A percentile compares a stretch with the other conserved stretches of the same genome.
Evolutionary conservation across 805 yeast genomes (phyloP).

Genomic region (Huiozyma sinensis): DNA sequence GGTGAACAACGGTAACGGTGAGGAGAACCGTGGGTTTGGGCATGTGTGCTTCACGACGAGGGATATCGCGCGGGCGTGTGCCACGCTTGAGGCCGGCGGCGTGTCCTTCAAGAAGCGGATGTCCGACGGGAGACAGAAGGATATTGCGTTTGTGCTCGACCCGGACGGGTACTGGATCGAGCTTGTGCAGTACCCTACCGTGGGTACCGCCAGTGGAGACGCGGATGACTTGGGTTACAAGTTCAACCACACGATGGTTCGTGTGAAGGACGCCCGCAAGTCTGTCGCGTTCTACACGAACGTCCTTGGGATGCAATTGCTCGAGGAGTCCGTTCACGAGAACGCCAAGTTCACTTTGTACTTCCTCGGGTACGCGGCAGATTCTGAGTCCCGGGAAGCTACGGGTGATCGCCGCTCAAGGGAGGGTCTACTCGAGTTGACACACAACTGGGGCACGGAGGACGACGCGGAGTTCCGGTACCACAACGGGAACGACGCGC

Average conservation of each 20-base stretch:
- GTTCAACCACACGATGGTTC: constrained; percentile 86
- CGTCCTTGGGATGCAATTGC: constrained; percentile 69
- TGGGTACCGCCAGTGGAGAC: constrained; percentile 6
- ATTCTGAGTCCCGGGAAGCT: constrained; percentile 3
- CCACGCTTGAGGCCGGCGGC: constrained; percentile 43
- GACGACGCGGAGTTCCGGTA: constrained; percentile 60
- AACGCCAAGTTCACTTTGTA: constrained; percentile 76
- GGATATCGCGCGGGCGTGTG: constrained; percentile 56
- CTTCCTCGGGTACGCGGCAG: constrained; percentile 60
- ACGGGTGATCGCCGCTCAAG: constrained; percentile 35
- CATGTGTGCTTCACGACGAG: constrained; percentile 86
- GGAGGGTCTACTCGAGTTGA: constrained; percentile 75
- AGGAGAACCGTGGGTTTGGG: constrained; percentile 85
- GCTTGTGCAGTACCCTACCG: constrained; percentile 46
- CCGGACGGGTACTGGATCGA: constrained; percentile 98
- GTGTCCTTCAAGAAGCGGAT: constrained; percentile 76
- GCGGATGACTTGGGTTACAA: constrained; percentile 15
- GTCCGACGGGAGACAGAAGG: constrained; percentile 81
- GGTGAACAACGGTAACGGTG: constrained; percentile 72
- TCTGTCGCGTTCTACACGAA: constrained; percentile 72
- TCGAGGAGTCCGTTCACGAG: constrained; percentile 44
- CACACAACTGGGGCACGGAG: constrained; percentile 96
- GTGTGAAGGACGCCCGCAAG: constrained; percentile 73
- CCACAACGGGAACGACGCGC: constrained; percentile 71
- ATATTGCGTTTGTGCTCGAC: constrained; percentile 90